phyloP scores from a whole-genome alignment of 2,329 filamentous ascomycete species.

The Diaporthe sp. region DNA sequence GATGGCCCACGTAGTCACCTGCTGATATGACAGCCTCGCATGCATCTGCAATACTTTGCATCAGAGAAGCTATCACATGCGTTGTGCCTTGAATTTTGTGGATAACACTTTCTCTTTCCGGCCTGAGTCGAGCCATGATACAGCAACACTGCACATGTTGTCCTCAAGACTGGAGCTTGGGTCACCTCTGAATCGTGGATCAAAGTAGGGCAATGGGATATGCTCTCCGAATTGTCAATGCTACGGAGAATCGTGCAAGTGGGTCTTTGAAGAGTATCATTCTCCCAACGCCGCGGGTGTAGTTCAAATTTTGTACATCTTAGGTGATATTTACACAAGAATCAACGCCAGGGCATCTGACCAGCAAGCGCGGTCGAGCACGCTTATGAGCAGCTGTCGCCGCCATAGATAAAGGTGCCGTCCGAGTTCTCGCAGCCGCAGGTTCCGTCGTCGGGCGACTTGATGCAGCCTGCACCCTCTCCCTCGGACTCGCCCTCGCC shows the following conservation, averaged over 20 bases:
- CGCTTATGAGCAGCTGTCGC: constrained; percentile 38
- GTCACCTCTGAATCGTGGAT: too few relatives aligned
- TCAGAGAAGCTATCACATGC: too few relatives aligned
- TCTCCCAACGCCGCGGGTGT: not conserved
- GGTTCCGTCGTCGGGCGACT: constrained; percentile 48
- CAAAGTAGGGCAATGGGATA: too few relatives aligned
- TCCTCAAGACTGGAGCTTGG: too few relatives aligned
- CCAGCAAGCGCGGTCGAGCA: not conserved
- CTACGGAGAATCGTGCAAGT: not conserved
- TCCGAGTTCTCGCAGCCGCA: constrained; percentile 55
- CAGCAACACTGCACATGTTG: too few relatives aligned
- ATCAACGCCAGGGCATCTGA: not conserved
- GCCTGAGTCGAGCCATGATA: too few relatives aligned
- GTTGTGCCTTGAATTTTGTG: too few relatives aligned
- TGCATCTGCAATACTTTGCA: too few relatives aligned
- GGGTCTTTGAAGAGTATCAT: not conserved
- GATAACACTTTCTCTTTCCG: too few relatives aligned
- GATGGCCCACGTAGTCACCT: too few relatives aligned
- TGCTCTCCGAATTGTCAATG: too few relatives aligned
- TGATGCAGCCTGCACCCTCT: constrained; percentile 50
- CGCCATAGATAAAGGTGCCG: constrained; percentile 49
- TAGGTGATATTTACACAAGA: constrained; percentile 14
- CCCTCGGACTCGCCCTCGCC: constrained; percentile 44
- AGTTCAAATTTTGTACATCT: not conserved
- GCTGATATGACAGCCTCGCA: too few relatives aligned